Evolutionary conservation across 352 stramenopile species (phyloP).

Genomic region (Phytophthora europaea): DNA sequence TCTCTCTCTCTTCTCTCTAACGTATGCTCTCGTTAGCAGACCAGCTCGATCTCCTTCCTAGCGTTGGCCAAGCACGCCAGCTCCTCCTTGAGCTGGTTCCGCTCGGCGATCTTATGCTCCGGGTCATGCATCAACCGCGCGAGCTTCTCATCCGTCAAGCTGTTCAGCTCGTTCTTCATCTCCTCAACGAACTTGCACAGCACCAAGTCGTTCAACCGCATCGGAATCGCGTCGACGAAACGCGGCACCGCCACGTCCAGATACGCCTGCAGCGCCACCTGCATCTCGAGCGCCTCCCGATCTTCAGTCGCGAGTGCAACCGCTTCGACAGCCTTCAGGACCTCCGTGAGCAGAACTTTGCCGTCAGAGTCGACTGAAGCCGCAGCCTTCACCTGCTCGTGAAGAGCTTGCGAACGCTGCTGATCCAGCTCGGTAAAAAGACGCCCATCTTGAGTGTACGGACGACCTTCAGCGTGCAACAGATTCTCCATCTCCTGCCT

Average conservation of each 20-base stretch:
- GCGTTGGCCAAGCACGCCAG: slow-evolving; percentile 39
- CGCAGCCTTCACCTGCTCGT: slow-evolving; percentile 25
- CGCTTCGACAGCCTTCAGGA: slow-evolving; percentile 28
- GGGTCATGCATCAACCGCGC: slow-evolving; percentile 47
- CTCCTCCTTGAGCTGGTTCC: slow-evolving; percentile 36
- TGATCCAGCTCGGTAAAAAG: slow-evolving; percentile 41
- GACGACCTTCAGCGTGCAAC: slow-evolving; percentile 41
- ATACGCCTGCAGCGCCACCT: slow-evolving; percentile 46
- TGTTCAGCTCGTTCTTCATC: slow-evolving; percentile 41
- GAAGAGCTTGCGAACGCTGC: slow-evolving; percentile 21
- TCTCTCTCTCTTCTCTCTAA: too few species aligned
- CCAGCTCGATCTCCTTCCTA: slow-evolving; percentile 48
- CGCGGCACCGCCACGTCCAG: slow-evolving; percentile 44
- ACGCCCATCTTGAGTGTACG: slow-evolving; percentile 50
- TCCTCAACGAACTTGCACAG: slow-evolving; percentile 39
- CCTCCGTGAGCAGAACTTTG: slow-evolving; percentile 16
- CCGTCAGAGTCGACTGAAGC: slow-evolving; percentile 1
- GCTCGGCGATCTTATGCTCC: slow-evolving; percentile 31
- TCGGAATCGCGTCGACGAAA: slow-evolving; percentile 48
- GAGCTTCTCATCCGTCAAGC: slow-evolving; percentile 50
- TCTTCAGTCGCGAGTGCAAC: slow-evolving; percentile 28
- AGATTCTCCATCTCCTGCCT: slow-evolving; percentile 26
- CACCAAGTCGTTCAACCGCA: slow-evolving; percentile 45
- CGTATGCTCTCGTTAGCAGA: slow-evolving; percentile 22
- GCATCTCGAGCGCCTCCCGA: slow-evolving; percentile 43